Percentiles rank a stretch among this genome's conserved stretches.
These are phyloP conservation scores for Sporothrix sp. DNA, from an alignment of 2,329 filamentous ascomycete genomes.

Conservation along the genomic window DNA sequence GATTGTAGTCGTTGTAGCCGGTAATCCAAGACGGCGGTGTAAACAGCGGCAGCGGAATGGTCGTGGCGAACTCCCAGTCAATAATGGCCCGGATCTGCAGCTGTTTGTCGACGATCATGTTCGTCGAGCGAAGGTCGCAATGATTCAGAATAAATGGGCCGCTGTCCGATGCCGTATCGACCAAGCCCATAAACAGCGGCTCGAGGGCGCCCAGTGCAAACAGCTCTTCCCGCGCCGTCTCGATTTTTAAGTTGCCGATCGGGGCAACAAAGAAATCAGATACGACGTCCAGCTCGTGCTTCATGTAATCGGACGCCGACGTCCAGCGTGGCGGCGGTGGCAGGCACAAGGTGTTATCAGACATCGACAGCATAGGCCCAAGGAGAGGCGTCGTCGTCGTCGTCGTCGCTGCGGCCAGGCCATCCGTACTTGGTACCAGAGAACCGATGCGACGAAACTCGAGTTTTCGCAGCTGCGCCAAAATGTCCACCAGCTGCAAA, in stretches of 20 bases:
- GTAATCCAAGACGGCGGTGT: slow-evolving; percentile 17
- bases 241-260: slow-evolving; percentile 7
- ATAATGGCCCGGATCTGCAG: slow-evolving; percentile 20
- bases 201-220: slow-evolving; percentile 17
- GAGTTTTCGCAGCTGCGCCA: slow-evolving; percentile 19
- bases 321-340: background rate
- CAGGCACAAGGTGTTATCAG: slow-evolving; percentile 8
- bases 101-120: slow-evolving; percentile 22
- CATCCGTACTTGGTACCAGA: slow-evolving; percentile 18
- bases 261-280: slow-evolving; percentile 10
- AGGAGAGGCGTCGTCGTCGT: background rate
- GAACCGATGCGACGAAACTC: slow-evolving; percentile 21
- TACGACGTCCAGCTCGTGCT: slow-evolving; percentile 8
- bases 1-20: slow-evolving; percentile 7
- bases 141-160: slow-evolving; percentile 20
- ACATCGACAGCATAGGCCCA: slow-evolving; percentile 17
- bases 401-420: background rate
- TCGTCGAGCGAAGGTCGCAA: slow-evolving; percentile 18
- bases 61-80: slow-evolving; percentile 22
- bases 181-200: background rate
- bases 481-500: slow-evolving; percentile 20
- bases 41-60: slow-evolving; percentile 14
- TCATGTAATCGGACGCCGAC: background rate
- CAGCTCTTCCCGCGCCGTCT: slow-evolving; percentile 16
- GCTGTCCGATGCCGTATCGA: background rate